These are phyloP conservation scores for Haematococcus sp. DNA, from an alignment of 139 green algal genomes.

Conservation along the genomic window DNA sequence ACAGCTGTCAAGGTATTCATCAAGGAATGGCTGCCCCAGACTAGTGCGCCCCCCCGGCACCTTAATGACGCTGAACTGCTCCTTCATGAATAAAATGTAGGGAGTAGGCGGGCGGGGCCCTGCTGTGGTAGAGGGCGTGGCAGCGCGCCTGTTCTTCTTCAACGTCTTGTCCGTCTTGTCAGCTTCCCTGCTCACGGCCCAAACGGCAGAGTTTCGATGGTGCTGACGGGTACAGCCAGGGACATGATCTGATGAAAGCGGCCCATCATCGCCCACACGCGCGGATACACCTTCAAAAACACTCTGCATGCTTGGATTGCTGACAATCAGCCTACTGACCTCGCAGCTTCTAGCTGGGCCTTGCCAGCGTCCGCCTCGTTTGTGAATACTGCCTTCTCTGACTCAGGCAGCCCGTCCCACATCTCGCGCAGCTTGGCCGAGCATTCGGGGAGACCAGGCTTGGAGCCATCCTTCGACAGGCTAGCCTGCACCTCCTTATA, in stretches of 20 bases:
- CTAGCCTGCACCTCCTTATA: constrained; percentile 4
- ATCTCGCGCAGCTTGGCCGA: not conserved
- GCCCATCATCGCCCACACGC: not conserved
- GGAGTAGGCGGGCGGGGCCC: not conserved
- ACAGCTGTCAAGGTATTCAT: too few relatives aligned
- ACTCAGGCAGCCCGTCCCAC: not conserved
- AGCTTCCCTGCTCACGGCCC: not conserved
- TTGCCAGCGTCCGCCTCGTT: not conserved
- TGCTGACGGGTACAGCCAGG: not conserved
- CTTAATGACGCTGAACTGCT: not conserved
- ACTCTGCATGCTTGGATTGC: too few relatives aligned
- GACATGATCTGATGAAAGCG: not conserved
- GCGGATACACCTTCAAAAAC: not conserved
- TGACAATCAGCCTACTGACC: too few relatives aligned
- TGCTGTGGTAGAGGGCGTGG: not conserved
- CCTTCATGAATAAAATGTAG: constrained; percentile 17
- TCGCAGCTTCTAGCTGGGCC: not conserved
- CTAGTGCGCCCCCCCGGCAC: too few relatives aligned
- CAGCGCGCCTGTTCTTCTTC: too few relatives aligned
- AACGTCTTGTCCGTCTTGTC: constrained; percentile 8
- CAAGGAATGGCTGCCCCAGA: too few relatives aligned
- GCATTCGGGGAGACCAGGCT: not conserved
- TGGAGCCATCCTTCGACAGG: not conserved
- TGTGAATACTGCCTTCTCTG: not conserved
- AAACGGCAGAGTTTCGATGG: too few relatives aligned